Base-by-base conservation (phyloP, 148 eudicot genomes). In the Rhododendron williamsianum region DNA sequence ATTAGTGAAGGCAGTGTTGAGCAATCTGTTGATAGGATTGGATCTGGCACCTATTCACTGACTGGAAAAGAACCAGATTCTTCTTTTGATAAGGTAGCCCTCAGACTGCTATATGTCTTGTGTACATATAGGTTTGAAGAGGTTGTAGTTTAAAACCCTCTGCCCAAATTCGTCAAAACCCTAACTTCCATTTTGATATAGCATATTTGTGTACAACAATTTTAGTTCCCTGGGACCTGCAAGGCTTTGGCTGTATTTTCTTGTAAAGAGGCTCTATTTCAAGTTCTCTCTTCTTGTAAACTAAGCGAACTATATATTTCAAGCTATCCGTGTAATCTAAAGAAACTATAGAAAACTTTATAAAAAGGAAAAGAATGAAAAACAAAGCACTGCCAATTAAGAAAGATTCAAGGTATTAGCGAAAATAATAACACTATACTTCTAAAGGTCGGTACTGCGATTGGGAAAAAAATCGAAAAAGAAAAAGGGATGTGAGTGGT, bases 11-110 rank as follows among this genome's bases (percentile, higher is more conserved):
- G 85, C 86, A 84, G 87, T 84, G 84, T 83, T 79, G 45, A 35
- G 81, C 83, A 88, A 67, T 83, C 89, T 76, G 76, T 86, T 88
- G 84, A 78, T 87, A 89, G 89, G 86, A 88, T 63, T 79, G 60
- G 84, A 83, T 76, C 88, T 71, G 82, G 79, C 80, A 36, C 83
- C 69, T 87, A 86, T 83, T 67, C 91, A 81, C 86, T 84, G 58
- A 86, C 84, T 80, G 89, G 86, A 80, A 91, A 87, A 85, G 94
- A 93, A 69, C 79, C 91, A 38, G 94, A 91, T 89, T 92, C 94
- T 88, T 91, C 95, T 54, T 97, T 97, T 93, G 94, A 95, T 89
- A 92, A 91, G 98, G 99, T 97, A 91, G 82, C 87, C 74, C 21
- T 43, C 25, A 78, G 52, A 41, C 49, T 45, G 43, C 30, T 80